phyloP scores from a whole-genome alignment of 2,329 filamentous ascomycete species.

The Hymenoscyphus linearis region DNA sequence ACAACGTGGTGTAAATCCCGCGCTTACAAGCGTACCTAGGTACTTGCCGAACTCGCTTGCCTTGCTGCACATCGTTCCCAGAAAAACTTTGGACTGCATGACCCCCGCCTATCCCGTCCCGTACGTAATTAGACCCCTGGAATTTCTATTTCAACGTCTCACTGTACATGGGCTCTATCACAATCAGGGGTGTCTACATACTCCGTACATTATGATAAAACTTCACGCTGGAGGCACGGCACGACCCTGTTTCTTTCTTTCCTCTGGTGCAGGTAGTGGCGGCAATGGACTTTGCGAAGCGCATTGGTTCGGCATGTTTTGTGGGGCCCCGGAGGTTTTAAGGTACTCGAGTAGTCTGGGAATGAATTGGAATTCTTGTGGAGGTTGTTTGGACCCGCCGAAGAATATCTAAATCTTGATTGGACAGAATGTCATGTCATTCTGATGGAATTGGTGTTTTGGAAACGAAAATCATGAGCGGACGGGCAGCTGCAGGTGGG shows the following conservation, averaged over 20 bases:
- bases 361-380: too few species aligned
- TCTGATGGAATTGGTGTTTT: too few species aligned
- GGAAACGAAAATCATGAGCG: too few species aligned
- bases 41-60: too few species aligned
- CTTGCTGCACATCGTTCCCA: background rate
- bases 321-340: too few species aligned
- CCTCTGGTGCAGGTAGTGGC: too few species aligned
- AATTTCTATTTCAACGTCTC: background rate
- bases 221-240: background rate
- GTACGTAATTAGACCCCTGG: background rate
- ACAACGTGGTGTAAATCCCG: background rate
- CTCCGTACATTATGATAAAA: background rate
- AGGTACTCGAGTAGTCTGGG: too few species aligned
- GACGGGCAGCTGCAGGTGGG: too few species aligned
- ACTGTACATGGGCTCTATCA: background rate
- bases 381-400: too few species aligned
- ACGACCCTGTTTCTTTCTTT: background rate
- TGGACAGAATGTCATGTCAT: too few species aligned
- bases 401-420: too few species aligned
- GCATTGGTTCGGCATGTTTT: background rate
- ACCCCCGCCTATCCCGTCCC: background rate
- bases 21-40: too few species aligned
- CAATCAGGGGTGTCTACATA: background rate
- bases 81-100: background rate
- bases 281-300: background rate